phyloP scores from a whole-genome alignment of 2,329 filamentous ascomycete genomes.

The Aspergillus tubingensis region DNA sequence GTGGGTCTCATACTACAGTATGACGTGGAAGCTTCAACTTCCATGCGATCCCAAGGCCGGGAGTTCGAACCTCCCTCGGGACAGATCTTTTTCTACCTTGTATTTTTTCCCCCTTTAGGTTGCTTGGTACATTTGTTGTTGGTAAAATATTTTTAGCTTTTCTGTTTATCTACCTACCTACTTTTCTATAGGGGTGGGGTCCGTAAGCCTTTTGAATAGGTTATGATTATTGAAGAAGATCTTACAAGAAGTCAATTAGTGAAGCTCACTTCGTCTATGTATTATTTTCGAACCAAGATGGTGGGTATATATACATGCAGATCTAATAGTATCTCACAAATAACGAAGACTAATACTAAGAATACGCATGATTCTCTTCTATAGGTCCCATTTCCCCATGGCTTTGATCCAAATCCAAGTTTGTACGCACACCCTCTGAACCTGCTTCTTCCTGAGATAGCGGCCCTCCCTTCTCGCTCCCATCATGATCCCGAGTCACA shows the following conservation, averaged over 20 bases:
- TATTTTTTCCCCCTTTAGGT: neutral
- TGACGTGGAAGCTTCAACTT: constrained; percentile 8
- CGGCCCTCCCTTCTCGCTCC: neutral
- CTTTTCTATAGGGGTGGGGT: too few species aligned
- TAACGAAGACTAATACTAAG: neutral
- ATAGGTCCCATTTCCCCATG: neutral
- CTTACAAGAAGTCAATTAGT: too few species aligned
- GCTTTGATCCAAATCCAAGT: neutral
- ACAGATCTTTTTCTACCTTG: constrained; percentile 3
- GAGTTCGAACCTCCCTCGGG: constrained; percentile 11
- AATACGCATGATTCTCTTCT: neutral
- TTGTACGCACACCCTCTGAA: neutral
- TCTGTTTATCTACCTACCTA: too few species aligned
- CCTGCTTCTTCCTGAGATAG: neutral
- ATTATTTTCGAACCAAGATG: too few species aligned
- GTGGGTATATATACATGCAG: too few species aligned
- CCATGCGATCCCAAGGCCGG: constrained; percentile 8
- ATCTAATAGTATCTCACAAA: neutral
- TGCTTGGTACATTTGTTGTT: too few species aligned
- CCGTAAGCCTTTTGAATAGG: too few species aligned
- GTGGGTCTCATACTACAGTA: constrained; percentile 9
- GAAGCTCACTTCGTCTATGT: too few species aligned
- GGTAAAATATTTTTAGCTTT: too few species aligned
- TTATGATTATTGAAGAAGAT: too few species aligned
- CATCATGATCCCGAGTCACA: neutral